These are phyloP conservation scores for Tricholoma sp. DNA, from an alignment of 768 basidiomycete genomes.

Conservation along the genomic window DNA sequence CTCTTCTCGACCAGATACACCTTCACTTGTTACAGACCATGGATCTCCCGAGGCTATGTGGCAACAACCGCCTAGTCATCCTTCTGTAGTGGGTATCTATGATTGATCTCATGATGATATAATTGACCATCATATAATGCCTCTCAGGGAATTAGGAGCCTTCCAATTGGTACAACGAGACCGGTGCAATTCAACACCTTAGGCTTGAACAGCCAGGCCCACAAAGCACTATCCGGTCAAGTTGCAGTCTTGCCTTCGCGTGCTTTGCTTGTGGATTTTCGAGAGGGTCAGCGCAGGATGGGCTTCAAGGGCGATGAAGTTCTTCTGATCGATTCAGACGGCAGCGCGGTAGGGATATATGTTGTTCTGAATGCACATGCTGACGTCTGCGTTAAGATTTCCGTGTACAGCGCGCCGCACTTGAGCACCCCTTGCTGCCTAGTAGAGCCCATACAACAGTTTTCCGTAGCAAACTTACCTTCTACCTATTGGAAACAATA, in stretches of 20 bases:
- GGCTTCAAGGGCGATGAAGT: conserved; percentile 43
- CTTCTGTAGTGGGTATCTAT: not conserved
- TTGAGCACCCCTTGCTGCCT: conserved; percentile 46
- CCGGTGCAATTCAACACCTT: conserved; percentile 34
- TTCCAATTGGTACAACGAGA: conserved; percentile 31
- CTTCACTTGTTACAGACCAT: not conserved
- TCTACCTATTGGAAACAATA: conserved; percentile 39
- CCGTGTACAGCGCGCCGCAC: conserved; percentile 44
- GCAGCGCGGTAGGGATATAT: conserved; percentile 26
- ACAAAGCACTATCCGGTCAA: conserved; percentile 44
- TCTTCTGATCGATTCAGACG: conserved; percentile 36
- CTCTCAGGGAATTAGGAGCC: conserved; percentile 1
- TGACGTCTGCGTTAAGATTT: conserved; percentile 27
- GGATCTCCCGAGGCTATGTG: not conserved
- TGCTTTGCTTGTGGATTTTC: conserved; percentile 49
- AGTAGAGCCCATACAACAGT: conserved; percentile 34
- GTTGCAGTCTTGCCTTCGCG: conserved; percentile 46
- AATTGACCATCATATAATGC: not conserved
- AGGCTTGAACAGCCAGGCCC: conserved; percentile 32
- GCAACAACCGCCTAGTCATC: not conserved
- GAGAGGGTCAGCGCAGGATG: conserved; percentile 46
- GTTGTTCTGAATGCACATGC: not conserved
- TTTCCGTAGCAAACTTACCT: conserved; percentile 34
- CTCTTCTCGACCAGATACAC: not conserved
- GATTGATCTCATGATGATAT: not conserved